Conservation (phyloP, 768 basidiomycete genomes). For the Xerocomus potaroensis region DNA sequence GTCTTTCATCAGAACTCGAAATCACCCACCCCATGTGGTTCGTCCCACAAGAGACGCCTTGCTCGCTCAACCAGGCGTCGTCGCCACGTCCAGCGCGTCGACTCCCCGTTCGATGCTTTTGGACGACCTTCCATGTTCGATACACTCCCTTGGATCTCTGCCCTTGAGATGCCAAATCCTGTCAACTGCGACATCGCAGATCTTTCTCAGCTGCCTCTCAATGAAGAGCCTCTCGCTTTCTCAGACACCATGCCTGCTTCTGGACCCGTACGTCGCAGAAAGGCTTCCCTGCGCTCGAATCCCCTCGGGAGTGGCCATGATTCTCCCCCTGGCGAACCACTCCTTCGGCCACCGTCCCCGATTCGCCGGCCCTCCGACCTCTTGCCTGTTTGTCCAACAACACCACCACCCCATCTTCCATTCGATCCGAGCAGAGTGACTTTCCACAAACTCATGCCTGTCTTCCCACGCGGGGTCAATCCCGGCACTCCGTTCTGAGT, state of each 20-base stretch:
- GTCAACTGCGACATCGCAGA: constrained; percentile 58
- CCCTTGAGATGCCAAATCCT: constrained; percentile 46
- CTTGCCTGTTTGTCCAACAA: constrained; percentile 22
- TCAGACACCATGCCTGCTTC: constrained; percentile 25
- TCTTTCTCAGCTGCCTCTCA: constrained; percentile 52
- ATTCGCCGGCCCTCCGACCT: constrained; percentile 28
- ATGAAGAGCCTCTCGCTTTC: constrained; percentile 20
- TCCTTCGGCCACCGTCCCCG: constrained; percentile 18
- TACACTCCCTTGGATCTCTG: constrained; percentile 63
- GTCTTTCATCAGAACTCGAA: constrained; percentile 33
- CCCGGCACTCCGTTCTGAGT: constrained; percentile 12
- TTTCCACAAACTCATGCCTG: constrained; percentile 62
- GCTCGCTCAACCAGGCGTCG: constrained; percentile 40
- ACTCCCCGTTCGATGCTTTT: constrained; percentile 37
- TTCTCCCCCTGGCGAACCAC: constrained; percentile 10
- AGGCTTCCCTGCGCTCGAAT: constrained; percentile 47
- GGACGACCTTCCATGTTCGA: constrained; percentile 45
- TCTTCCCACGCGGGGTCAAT: constrained; percentile 34
- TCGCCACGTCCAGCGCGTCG: constrained; percentile 39
- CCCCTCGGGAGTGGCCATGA: constrained; percentile 36
- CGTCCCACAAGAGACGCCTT: constrained; percentile 34
- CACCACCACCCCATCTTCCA: constrained; percentile 33
- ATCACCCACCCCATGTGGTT: constrained; percentile 36
- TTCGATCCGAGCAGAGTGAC: constrained; percentile 47
- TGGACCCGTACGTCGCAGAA: constrained; percentile 59